A percentile compares a stretch with the other conserved stretches of the same genome.
phyloP scores from a whole-genome alignment of 371 early-diverging fungal species.

The Mucor piriformis region DNA sequence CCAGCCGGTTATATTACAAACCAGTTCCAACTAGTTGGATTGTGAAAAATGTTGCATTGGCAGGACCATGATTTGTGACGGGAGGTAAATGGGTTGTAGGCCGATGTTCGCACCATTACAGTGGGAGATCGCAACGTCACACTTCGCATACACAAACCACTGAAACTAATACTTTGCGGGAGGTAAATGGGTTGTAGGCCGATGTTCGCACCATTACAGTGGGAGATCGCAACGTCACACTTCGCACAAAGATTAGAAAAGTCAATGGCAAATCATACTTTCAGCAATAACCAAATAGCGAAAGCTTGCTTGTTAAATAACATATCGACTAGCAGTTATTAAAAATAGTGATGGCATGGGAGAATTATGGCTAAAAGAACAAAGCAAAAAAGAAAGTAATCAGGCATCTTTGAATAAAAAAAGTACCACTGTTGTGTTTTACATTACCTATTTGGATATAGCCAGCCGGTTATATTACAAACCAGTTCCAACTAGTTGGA shows the following conservation, averaged over 20 bases:
- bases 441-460: background rate
- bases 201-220: background rate
- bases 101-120: background rate
- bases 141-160: background rate
- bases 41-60: background rate
- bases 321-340: background rate
- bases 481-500: no score
- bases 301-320: constrained; percentile 1
- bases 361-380: no score
- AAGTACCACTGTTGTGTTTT: background rate
- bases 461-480: constrained; percentile 1
- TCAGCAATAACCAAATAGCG: background rate
- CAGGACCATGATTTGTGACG: constrained; percentile 1
- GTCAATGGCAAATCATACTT: background rate
- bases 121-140: background rate
- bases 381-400: background rate
- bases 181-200: background rate
- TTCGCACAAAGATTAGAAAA: constrained; percentile 1
- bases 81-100: constrained; percentile 1
- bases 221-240: constrained; percentile 1
- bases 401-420: background rate
- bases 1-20: background rate
- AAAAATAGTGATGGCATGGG: no score
- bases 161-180: background rate
- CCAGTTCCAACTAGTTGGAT: background rate